Evolutionary conservation across 2,329 filamentous ascomycete species (phyloP).

Genomic region (Colletotrichum sp.): DNA sequence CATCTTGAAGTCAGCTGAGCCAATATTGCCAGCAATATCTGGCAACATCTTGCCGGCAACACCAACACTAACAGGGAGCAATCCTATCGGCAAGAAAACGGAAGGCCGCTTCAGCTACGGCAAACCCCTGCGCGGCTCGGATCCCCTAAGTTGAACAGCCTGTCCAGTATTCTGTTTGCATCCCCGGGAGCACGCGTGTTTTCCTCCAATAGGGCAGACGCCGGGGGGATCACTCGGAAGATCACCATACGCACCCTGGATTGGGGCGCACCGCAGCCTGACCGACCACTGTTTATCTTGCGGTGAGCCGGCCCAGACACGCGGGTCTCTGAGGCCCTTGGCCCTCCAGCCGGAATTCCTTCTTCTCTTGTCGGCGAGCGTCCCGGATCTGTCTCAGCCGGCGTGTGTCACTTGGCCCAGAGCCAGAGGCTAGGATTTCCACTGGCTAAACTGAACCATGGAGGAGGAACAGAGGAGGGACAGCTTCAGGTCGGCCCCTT

Average conservation of each 20-base stretch:
- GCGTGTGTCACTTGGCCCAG: background rate
- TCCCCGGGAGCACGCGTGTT: background rate
- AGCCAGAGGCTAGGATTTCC: background rate
- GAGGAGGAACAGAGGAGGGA: background rate
- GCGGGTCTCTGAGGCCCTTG: background rate
- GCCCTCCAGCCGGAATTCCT: background rate
- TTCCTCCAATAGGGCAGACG: conserved; percentile 5
- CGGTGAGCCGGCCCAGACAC: conserved; percentile 1
- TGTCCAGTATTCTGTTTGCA: background rate
- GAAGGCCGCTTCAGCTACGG: background rate
- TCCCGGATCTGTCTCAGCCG: conserved; percentile 2
- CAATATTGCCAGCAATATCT: background rate
- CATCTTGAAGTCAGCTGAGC: background rate
- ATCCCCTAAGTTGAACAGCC: background rate
- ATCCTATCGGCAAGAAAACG: background rate
- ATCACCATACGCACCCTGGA: conserved; percentile 14
- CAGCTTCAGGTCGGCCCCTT: background rate
- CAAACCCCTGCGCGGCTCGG: background rate
- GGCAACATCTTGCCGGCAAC: background rate
- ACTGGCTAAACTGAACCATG: background rate
- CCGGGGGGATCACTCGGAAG: background rate
- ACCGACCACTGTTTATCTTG: background rate
- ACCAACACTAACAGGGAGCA: background rate
- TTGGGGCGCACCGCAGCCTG: background rate
- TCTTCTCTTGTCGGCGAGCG: background rate